Evolutionary conservation across 1,284 basidiomycete species (phyloP), one percentile per base, ranked within the genome.

Genomic region (Ceratobasidium sp.): DNA sequence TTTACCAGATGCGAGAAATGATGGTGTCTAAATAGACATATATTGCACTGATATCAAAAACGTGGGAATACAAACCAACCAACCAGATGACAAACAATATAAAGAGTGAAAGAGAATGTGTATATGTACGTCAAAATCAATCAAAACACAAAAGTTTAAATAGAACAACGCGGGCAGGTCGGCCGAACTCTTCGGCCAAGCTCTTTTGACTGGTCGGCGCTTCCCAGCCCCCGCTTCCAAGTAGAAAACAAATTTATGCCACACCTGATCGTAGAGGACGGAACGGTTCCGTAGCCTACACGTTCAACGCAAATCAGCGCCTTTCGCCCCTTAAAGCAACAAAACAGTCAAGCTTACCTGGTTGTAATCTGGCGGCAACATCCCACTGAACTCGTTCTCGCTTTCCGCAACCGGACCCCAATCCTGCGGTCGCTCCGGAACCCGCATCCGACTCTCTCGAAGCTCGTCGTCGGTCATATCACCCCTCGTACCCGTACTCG

Each of bases 391-490:
- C 46, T 64, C 61, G 10, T 32, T 21, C 28, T 26, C 46, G 30
- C 32, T 67, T n/a, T 67, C 48, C 10, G 28, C 8, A 46, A 67
- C 50, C 23, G 62, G 62, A n/a, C 48, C 62, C 62, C 62, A 53
- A 43, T 67, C 62, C 62, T 67, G 62, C 6, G 62, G 39, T 39
- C 48, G 62, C 12, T 67, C 62, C 30, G 62, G 62, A 2, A 67
- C 62, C 36, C 32, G 30, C 62, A 67, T 67, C 62, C 62, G 50
- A 21, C 34, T 39, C 30, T 36, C 50, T n/a, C 62, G 50, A 16
- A 67, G n/a, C 50, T 67, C 62, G n/a, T 67, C 62, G 18, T 53
- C 62, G 34, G 62, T 53, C 62, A 52, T 53, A 21, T 67, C 43
- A 9, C 48, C 62, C 21, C 62, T 36, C 46, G 21, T 14, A 2